Evolutionary conservation across 208 protist species (phyloP).

Genomic region (Acanthamoeba lenticulata): DNA sequence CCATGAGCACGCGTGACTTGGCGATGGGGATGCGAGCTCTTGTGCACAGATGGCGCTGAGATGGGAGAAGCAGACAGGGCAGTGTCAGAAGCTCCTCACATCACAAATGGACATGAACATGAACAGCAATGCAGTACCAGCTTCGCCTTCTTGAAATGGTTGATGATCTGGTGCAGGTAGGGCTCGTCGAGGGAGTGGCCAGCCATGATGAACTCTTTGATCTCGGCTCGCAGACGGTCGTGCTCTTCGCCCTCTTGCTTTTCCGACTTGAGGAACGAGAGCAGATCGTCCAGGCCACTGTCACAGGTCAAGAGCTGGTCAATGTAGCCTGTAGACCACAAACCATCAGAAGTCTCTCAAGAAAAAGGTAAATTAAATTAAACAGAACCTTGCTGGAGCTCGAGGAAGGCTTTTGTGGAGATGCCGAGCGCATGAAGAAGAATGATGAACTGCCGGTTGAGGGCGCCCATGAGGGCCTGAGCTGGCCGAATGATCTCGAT

Average conservation of each 20-base stretch:
- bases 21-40: not conserved
- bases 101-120: not conserved
- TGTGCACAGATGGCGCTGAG: not conserved
- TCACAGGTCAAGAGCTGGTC: not conserved
- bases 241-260: not conserved
- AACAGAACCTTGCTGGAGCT: not conserved
- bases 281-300: not conserved
- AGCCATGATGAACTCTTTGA: not conserved
- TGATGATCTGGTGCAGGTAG: not conserved
- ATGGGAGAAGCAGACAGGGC: not conserved
- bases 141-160: not conserved
- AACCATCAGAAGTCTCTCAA: not conserved
- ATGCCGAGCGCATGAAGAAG: slow-evolving; percentile 22
- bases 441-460: slow-evolving; percentile 50
- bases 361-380: not conserved
- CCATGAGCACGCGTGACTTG: not conserved
- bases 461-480: not conserved
- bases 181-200: slow-evolving; percentile 15
- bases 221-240: too few species aligned
- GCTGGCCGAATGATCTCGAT: not conserved
- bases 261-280: not conserved
- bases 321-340: not conserved
- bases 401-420: not conserved
- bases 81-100: not conserved
- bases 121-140: not conserved